These are phyloP conservation scores for Jackrogersella minutella DNA, from an alignment of 495 filamentous ascomycete species.

Conservation along the genomic window DNA sequence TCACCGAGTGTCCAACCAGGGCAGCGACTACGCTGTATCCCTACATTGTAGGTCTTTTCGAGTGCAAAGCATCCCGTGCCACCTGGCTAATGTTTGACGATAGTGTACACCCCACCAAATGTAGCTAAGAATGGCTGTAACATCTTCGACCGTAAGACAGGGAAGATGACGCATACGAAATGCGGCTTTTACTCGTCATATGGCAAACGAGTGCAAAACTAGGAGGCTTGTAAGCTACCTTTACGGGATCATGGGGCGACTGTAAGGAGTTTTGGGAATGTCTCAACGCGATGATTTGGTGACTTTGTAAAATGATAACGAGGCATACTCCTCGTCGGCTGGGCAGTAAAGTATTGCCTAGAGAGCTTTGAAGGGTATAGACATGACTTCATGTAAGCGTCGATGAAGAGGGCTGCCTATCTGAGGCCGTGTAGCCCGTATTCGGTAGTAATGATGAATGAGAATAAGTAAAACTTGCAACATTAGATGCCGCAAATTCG, in stretches of 20 bases:
- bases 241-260: conserved; percentile 20
- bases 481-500: conserved; percentile 1
- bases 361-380: background rate
- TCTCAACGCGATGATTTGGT: conserved; percentile 7
- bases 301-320: conserved; percentile 3
- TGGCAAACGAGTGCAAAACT: conserved; percentile 50
- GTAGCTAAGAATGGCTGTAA: conserved; percentile 77
- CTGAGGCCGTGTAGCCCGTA: background rate
- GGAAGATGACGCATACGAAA: conserved; percentile 70
- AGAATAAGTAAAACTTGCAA: conserved; percentile 16
- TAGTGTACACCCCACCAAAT: conserved; percentile 91
- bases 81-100: conserved; percentile 40
- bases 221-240: conserved; percentile 18
- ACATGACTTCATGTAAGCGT: conserved; percentile 18
- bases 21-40: conserved; percentile 79
- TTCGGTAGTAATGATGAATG: conserved; percentile 1
- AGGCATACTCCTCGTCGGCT: conserved; percentile 8
- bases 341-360: background rate
- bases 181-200: conserved; percentile 69
- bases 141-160: conserved; percentile 75
- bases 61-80: conserved; percentile 9
- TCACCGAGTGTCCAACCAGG: conserved; percentile 80
- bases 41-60: conserved; percentile 72
- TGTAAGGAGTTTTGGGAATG: conserved; percentile 23
- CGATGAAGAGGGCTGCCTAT: background rate